Percentiles rank a stretch among this genome's conserved stretches.
These are phyloP conservation scores for Trichosporon coremiiforme DNA, from an alignment of 1,284 basidiomycete species.

Conservation along the genomic window DNA sequence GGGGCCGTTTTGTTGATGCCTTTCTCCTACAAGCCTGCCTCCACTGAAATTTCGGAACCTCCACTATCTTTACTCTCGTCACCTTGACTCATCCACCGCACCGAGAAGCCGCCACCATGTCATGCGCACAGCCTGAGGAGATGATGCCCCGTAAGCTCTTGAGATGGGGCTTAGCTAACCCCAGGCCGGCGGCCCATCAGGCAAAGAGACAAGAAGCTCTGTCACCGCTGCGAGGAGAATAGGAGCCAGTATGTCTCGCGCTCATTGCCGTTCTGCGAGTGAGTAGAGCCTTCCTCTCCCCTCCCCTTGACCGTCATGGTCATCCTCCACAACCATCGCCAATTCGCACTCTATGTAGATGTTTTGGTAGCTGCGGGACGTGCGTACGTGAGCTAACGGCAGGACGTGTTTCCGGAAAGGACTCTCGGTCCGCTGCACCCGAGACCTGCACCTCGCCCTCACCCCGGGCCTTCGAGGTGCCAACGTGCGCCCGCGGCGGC, in stretches of 20 bases:
- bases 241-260: slow-evolving; percentile 46
- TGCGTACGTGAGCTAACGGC: background rate
- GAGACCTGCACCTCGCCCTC: slow-evolving; percentile 42
- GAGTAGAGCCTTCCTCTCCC: slow-evolving; percentile 20
- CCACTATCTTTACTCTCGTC: background rate
- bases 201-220: slow-evolving; percentile 37
- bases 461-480: background rate
- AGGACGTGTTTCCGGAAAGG: slow-evolving; percentile 43
- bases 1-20: background rate
- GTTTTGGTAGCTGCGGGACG: background rate
- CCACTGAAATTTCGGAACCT: slow-evolving; percentile 13
- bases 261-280: slow-evolving; percentile 48
- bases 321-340: background rate
- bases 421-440: slow-evolving; percentile 37
- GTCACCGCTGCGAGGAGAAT: slow-evolving; percentile 43
- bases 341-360: too few species aligned
- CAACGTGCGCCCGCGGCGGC: slow-evolving; percentile 36
- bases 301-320: background rate
- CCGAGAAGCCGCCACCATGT: slow-evolving; percentile 41
- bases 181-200: slow-evolving; percentile 36
- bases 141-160: slow-evolving; percentile 48
- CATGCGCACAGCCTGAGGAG: slow-evolving; percentile 42
- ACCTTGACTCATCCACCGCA: background rate
- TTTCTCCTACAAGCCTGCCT: background rate
- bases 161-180: background rate